Evolutionary conservation across 805 yeast species (phyloP), one percentile per base, ranked within the genome.

Genomic region (Sugiyamaella marilandica): DNA sequence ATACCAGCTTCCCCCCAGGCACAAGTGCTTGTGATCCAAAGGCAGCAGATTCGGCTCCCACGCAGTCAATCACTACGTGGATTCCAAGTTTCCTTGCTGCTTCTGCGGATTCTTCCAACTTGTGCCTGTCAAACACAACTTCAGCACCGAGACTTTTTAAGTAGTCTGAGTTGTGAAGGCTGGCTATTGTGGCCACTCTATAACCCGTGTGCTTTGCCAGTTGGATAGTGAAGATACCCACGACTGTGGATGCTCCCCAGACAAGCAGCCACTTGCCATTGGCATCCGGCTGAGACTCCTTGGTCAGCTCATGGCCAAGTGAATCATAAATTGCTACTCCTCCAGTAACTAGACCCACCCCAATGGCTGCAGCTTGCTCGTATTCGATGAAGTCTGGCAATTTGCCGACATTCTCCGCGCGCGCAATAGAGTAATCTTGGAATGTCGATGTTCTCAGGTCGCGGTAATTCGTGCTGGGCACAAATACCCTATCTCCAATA

Each of bases 301-400:
- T 62, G 45, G 65, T 47, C 36, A 52, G 47, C 46, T 56, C 50
- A 49, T 47, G 53, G 59, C 55, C 47, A 39, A 47, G 49, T 50
- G 64, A 58, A 67, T 66, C 50, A 61, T 60, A 47, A 70, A 73
- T 13, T 74, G 68, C 51, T 63, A 60, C 21, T 26, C 76, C 81
- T n/a, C 78, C 73, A 2, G 87, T 84, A 45, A 69, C 71, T 45
- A 79, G 62, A 14, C 82, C 76, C 48, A 81, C 70, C 31, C 85
- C 78, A 35, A 82, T 62, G 11, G 84, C 68, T 2, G 86, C 83
- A 11, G 88, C 88, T 56, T 76, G 84, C 69, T 84, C 89, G 60
- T 73, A 82, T 10, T 83, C 69, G 37, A 65, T 68, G 24, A 80
- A 51, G 8, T 49, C 41, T 49, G 64, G 56, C 54, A 59, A 49